Evolutionary conservation across 192 early-diverging fungal species (phyloP).

Genomic region (Umbelopsis sp.): DNA sequence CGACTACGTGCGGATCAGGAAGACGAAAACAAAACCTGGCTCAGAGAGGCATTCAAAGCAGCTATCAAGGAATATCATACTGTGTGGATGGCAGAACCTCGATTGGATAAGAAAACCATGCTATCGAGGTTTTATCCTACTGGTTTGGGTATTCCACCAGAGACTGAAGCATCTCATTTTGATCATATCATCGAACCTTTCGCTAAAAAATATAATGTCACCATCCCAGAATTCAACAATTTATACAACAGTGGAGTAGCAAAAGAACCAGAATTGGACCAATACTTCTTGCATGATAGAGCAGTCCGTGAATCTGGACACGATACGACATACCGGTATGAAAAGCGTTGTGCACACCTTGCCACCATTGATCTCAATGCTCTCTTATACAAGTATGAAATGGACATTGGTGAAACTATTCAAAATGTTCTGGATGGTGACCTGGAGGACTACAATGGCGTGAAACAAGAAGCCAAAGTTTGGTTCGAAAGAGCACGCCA

Average conservation of each 20-base stretch:
- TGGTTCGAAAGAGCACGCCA: constrained; percentile 69
- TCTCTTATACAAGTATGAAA: constrained; percentile 95
- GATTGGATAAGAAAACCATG: constrained; percentile 75
- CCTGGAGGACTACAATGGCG: constrained; percentile 35
- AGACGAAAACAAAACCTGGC: constrained; percentile 70
- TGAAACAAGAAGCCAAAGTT: constrained; percentile 49
- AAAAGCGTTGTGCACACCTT: constrained; percentile 87
- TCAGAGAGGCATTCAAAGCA: constrained; percentile 66
- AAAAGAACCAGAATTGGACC: constrained; percentile 84
- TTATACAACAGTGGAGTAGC: constrained; percentile 73
- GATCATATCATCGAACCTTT: constrained; percentile 85
- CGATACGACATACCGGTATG: constrained; percentile 94
- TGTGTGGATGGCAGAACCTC: constrained; percentile 86
- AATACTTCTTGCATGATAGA: constrained; percentile 96
- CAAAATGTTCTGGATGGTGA: constrained; percentile 58
- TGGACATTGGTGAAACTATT: constrained; percentile 82
- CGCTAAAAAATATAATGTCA: constrained; percentile 66
- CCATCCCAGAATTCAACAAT: constrained; percentile 72
- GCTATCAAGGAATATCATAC: constrained; percentile 91
- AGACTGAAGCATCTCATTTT: constrained; percentile 93
- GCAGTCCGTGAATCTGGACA: constrained; percentile 97
- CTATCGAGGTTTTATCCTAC: constrained; percentile 86
- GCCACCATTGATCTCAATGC: constrained; percentile 94
- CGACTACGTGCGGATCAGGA: constrained; percentile 53
- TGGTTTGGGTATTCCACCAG: constrained; percentile 95